phyloP scores from a whole-genome alignment of 805 yeast species.

The Clavispora carvajalis region DNA sequence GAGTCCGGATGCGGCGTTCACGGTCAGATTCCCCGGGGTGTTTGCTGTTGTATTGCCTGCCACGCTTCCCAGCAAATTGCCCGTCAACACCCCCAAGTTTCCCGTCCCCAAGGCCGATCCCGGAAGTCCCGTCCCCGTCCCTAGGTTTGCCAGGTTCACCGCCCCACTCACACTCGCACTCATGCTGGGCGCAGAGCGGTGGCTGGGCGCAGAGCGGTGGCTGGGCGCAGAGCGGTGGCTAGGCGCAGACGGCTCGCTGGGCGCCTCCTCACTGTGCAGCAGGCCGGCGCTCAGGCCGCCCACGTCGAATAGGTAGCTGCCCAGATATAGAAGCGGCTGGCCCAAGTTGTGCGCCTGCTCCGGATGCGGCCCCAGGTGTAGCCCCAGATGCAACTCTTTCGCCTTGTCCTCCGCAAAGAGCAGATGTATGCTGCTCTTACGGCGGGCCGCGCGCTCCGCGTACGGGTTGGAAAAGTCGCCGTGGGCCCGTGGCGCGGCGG shows the following conservation, averaged over 20 bases:
- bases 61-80: too few species aligned
- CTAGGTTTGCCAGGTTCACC: too few species aligned
- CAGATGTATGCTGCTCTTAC: constrained; percentile 11
- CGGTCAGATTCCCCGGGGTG: too few species aligned
- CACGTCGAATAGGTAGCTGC: constrained; percentile 20
- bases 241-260: background rate
- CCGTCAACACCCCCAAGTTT: too few species aligned
- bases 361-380: background rate
- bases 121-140: too few species aligned
- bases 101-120: too few species aligned
- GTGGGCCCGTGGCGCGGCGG: constrained; percentile 5
- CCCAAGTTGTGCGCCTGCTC: background rate
- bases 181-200: background rate
- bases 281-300: constrained; percentile 19
- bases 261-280: constrained; percentile 16
- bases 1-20: too few species aligned
- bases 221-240: background rate
- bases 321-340: constrained; percentile 6
- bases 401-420: constrained; percentile 10
- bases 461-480: constrained; percentile 17
- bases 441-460: constrained; percentile 5
- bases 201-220: constrained; percentile 1
- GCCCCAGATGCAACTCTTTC: background rate
- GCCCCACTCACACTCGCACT: background rate
- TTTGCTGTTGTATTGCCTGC: too few species aligned